Conservation (phyloP, 1,139 yeast genomes). For the Taphrina populina region DNA sequence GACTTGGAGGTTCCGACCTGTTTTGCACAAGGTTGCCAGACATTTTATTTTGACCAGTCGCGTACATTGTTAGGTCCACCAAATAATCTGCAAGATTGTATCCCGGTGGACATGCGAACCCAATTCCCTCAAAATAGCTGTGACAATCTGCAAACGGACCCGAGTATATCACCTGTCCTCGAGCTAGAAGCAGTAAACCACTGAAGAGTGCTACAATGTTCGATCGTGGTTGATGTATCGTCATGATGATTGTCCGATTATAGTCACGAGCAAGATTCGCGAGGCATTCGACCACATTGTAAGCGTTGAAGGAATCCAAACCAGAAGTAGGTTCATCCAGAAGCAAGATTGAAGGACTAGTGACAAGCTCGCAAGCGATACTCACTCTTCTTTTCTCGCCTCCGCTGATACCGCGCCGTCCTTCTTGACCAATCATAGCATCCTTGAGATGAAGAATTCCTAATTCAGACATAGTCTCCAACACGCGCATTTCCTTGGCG, state of each 20-base stretch:
- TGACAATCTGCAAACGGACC: slow-evolving; percentile 58
- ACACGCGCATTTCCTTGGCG: slow-evolving; percentile 74
- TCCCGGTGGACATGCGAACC: slow-evolving; percentile 81
- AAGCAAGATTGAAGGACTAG: slow-evolving; percentile 76
- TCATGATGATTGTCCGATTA: slow-evolving; percentile 81
- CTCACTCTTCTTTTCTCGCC: slow-evolving; percentile 89
- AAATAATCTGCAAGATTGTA: slow-evolving; percentile 91
- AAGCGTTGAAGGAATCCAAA: slow-evolving; percentile 87
- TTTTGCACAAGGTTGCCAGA: too few species aligned
- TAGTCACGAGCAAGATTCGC: slow-evolving; percentile 76
- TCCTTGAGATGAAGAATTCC: slow-evolving; percentile 82
- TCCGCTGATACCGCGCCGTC: slow-evolving; percentile 90
- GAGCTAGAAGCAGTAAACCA: slow-evolving; percentile 71
- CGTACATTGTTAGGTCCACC: slow-evolving; percentile 79
- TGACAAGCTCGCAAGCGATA: slow-evolving; percentile 84
- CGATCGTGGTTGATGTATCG: slow-evolving; percentile 97
- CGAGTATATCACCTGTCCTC: slow-evolving; percentile 82
- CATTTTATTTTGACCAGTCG: slow-evolving; percentile 10
- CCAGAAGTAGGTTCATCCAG: slow-evolving; percentile 97
- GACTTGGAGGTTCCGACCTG: too few species aligned
- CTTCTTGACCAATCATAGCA: slow-evolving; percentile 82
- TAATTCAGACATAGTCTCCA: slow-evolving; percentile 79
- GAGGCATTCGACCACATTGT: slow-evolving; percentile 80
- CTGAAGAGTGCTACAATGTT: slow-evolving; percentile 90
- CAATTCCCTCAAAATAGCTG: slow-evolving; percentile 71